Evolutionary conservation across 2,329 filamentous ascomycete species (phyloP).

Genomic region (Neopestalotiopsis rosae): DNA sequence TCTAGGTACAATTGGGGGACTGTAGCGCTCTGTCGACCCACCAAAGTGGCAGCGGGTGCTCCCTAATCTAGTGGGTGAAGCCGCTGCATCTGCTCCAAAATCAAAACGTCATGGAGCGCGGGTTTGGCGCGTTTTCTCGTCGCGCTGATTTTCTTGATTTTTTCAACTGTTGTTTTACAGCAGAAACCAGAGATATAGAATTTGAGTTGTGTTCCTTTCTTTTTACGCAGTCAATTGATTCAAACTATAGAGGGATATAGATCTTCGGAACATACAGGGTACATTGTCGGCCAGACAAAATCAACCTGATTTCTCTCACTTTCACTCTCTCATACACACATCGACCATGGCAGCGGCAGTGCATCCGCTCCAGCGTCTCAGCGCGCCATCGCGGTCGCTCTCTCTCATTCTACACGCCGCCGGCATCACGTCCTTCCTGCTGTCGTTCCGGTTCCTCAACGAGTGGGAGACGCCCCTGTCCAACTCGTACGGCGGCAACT

Average conservation of each 20-base stretch:
- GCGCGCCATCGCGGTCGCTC: conserved; percentile 67
- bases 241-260: background rate
- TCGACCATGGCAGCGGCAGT: conserved; percentile 29
- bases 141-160: background rate
- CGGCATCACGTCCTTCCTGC: conserved; percentile 57
- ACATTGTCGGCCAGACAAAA: no score
- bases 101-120: background rate
- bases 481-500: conserved; percentile 68
- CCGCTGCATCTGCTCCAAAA: background rate
- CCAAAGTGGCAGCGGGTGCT: background rate
- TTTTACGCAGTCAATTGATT: background rate
- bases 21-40: background rate
- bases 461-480: conserved; percentile 58
- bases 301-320: no score
- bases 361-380: conserved; percentile 70
- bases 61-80: background rate
- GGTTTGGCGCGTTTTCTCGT: background rate
- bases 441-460: conserved; percentile 58
- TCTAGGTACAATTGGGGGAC: background rate
- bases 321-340: no score
- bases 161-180: background rate
- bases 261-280: no score
- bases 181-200: background rate
- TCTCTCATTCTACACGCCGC: conserved; percentile 67
- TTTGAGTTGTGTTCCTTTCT: background rate